Base-by-base conservation (phyloP, 805 yeast genomes). In the Nakazawaea pomicola region DNA sequence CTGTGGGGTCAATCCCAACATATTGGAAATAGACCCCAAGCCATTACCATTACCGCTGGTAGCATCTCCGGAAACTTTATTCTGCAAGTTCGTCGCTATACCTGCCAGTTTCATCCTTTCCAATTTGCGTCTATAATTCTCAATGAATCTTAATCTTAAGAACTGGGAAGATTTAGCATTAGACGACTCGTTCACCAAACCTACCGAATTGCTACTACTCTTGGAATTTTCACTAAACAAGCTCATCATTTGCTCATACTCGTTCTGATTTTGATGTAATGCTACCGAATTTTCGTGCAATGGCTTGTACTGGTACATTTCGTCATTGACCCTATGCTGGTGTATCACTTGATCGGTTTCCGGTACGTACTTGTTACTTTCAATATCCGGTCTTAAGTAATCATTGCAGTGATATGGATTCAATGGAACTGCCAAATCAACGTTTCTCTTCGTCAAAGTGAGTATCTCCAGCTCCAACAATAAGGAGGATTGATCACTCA, bases 201-300 rank as follows among this genome's bases (percentile, higher is more conserved):
- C 58, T 43, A 60, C 66, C 46, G 64, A 58, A 45, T 62, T 66
- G 45, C 61, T 38, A 16, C 47, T 36, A 15, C 30, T 49, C 52
- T 60, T 40, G 59, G 61, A 42, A 55, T 64, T 30, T 58, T 79
- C 83, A 48, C 70, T 72, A 70, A 80, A 64, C 8, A 78, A 69
- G 23, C 81, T 67, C 98, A 91, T 91, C 56, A 89, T 68, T 55
- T 87, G 95, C 60, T 93, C 98, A 63, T 85, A 88, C 49, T 88
- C 95, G 1, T 90, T 78, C 15, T 33, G 40, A 43, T 80, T 76
- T 51, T 84, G 84, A 56, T 88, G 95, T 29, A 80, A 76, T 5
- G 36, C n/a, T 6, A 33, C 16, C 19, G 68, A 56, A 48, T 83
- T 88, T 54, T 81, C 89, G 51, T 80, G 88, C 33, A 81, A 69